These are phyloP conservation scores for Sphenostylis stenocarpa DNA, from an alignment of 306 rosid species.

Conservation along the genomic window DNA sequence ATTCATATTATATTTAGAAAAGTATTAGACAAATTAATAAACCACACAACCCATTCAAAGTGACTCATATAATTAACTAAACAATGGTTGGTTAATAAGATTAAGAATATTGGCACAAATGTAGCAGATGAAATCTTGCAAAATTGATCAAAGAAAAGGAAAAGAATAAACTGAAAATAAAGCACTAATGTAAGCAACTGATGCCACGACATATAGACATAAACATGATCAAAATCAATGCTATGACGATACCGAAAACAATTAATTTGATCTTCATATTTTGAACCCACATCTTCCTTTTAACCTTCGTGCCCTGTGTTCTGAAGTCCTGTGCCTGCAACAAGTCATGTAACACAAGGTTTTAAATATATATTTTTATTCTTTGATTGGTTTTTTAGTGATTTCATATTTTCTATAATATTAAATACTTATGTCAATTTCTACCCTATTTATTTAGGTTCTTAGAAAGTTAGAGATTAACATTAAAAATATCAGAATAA, in stretches of 20 bases:
- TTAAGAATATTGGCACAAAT: constrained; percentile 29
- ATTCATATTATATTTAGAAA: neutral
- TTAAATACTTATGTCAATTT: neutral
- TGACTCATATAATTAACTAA: constrained; percentile 24
- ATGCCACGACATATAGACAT: constrained; percentile 74
- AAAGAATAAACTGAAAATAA: no score
- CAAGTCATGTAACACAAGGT: neutral
- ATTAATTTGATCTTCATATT: constrained; percentile 93
- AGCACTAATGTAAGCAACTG: constrained; percentile 44
- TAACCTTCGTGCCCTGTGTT: constrained; percentile 70
- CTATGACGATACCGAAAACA: constrained; percentile 58
- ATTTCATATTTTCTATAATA: neutral
- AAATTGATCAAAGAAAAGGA: neutral
- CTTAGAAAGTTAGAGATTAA: neutral
- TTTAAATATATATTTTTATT: neutral
- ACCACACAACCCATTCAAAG: constrained; percentile 35
- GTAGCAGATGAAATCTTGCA: constrained; percentile 14
- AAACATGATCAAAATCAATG: constrained; percentile 58
- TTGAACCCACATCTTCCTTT: constrained; percentile 89
- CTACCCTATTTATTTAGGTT: neutral
- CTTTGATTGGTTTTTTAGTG: neutral
- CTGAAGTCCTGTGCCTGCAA: constrained; percentile 88
- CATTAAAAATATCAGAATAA: no score
- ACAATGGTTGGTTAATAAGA: constrained; percentile 27
- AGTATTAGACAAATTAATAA: neutral